These are phyloP conservation scores for Rehmannia glutinosa DNA, from an alignment of 257 asterid species.

Conservation along the genomic window DNA sequence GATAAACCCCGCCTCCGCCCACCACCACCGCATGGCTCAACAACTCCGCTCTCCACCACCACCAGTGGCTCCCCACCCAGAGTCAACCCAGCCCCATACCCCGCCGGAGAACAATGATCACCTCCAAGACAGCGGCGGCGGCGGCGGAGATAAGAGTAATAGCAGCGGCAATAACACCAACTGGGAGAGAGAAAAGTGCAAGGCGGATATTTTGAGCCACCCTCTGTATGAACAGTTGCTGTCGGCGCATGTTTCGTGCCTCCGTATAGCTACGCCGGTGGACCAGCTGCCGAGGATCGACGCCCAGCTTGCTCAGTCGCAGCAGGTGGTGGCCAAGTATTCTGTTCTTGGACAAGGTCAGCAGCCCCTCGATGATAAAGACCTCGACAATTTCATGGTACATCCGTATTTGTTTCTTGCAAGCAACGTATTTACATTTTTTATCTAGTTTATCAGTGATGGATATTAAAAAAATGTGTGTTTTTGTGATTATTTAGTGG, in stretches of 20 bases:
- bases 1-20: constrained; percentile 23
- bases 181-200: constrained; percentile 88
- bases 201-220: constrained; percentile 77
- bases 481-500: neutral
- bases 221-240: constrained; percentile 82
- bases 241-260: constrained; percentile 90
- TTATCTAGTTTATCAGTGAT: too few relatives aligned
- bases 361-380: constrained; percentile 63
- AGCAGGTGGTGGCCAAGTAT: constrained; percentile 81
- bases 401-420: neutral
- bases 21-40: constrained; percentile 39
- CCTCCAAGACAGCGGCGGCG: constrained; percentile 34
- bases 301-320: constrained; percentile 92
- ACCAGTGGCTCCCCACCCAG: constrained; percentile 48
- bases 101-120: constrained; percentile 31
- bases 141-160: constrained; percentile 12
- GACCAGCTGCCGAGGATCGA: constrained; percentile 98
- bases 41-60: constrained; percentile 30
- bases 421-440: too few relatives aligned
- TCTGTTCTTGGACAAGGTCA: constrained; percentile 65
- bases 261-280: constrained; percentile 94
- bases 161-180: constrained; percentile 25
- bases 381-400: constrained; percentile 98
- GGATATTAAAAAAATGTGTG: neutral
- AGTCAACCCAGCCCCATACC: constrained; percentile 38